Base-by-base conservation (phyloP, 2,329 filamentous ascomycete genomes). In the Colletotrichum orchidophilum region DNA sequence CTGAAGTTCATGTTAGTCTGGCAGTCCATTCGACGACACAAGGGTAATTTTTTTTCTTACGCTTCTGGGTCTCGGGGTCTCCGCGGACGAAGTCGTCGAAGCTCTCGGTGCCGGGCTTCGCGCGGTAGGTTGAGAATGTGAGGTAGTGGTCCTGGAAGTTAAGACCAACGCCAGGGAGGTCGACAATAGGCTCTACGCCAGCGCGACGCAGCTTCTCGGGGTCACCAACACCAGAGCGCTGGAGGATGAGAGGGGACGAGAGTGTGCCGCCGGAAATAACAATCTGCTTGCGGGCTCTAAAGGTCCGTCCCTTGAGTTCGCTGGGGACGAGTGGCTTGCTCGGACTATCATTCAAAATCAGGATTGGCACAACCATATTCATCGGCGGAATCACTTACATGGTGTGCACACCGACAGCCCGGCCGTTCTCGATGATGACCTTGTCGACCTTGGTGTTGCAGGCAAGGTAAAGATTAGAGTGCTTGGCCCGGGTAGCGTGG, bases 11-110 rank as follows among this genome's bases (percentile, higher is more conserved):
- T 12, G 57, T 76, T 11, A 76, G 71, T 54, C 49, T 8, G 18
- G 21, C 18, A 5, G 7, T 46, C 1, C 15, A 8, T 26, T 9
- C 15, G 6, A 21, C 12, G 4, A 27, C 4, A 18, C 18, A 13
- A n/a, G 8, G 3, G 0, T n/a, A n/a, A 21, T 2, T 15, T 8
- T 2, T n/a, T 7, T 3, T 66, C 83, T 76, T 79, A 83, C 85
- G 81, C 81, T 94, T 92, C 80, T 96, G 93, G 0, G 91, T 86
- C 67, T 91, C 89, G 0, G 92, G 91, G 42, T 92, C 91, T 50
- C 93, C 93, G 59, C 93, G 89, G 9, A 91, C 87, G 77, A 95
- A 95, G 79, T 95, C 93, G 76, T 95, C 93, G 74, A 96, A 96
- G 12, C 90, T 92, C 78, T 96, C 93, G 0, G 90, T 90, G 5